Evolutionary conservation across 2,329 filamentous ascomycete species (phyloP), one percentile per base, ranked within the genome.

Genomic region (Fusarium sp.): DNA sequence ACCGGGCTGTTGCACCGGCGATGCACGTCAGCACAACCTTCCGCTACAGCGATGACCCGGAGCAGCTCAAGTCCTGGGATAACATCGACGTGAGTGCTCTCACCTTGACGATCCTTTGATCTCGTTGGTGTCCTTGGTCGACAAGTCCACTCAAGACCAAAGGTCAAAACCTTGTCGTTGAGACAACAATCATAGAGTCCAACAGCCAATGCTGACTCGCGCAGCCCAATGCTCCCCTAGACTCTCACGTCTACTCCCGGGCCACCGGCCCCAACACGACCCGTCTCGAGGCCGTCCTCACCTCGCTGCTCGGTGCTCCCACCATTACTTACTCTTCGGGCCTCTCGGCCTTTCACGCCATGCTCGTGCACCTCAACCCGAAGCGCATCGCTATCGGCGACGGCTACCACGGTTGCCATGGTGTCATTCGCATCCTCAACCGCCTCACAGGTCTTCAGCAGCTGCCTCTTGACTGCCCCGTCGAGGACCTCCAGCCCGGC

Each of bases 331-430:
- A 98, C 85, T 86, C 90, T 40, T 97, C 94, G 5, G 97, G 97
- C 5, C 90, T 98, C 25, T 90, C 94, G 13, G 94, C 96, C 61
- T 95, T 98, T 85, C 94, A 98, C 82, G 95, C 94, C 35, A 86
- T 97, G 68, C 88, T 98, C 3, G 91, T 95, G n/a, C 91, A 91
- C 79, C 85, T 97, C 10, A 95, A 97, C 81, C 97, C 97, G 1
- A 91, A 91, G 77, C 91, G 92, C 68, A 91, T 98, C 65, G 93
- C 95, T 75, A 95, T 98, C 74, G 92, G 92, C 40, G 91, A 89
- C 18, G 95, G 95, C 47, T 99, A 98, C 84, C 97, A 98, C 85
- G 97, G 97, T 77, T 97, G 94, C 83, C 95, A 98, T 82, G 95
- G 94, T 70, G 94, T 98, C 33, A 89, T 98, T 77, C 84, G 84